phyloP scores from a whole-genome alignment of 176 grass and related monocot species.

The Miscanthus lutarioriparius region DNA sequence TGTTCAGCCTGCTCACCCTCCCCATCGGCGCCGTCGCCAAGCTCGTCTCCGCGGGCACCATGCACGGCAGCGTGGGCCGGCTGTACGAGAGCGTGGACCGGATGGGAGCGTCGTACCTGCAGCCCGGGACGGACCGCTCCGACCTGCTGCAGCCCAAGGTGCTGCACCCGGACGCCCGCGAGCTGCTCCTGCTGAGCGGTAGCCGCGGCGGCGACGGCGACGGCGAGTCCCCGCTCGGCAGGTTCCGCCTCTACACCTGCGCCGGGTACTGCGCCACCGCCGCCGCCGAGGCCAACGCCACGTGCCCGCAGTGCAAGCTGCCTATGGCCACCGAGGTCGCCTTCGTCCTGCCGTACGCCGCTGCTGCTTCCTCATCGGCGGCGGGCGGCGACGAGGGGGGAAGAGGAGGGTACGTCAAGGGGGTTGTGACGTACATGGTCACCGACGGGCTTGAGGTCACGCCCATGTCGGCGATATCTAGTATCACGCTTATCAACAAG shows the following conservation, averaged over 20 bases:
- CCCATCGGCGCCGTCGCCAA: too few species aligned
- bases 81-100: too few species aligned
- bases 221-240: neutral
- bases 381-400: neutral
- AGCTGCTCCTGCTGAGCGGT: neutral
- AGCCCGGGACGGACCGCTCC: too few species aligned
- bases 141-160: conserved; percentile 18
- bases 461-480: conserved; percentile 67
- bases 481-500: conserved; percentile 47
- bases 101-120: too few species aligned
- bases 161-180: conserved; percentile 1
- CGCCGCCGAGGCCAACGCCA: neutral
- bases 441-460: conserved; percentile 49
- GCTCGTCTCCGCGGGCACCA: too few species aligned
- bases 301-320: conserved; percentile 42
- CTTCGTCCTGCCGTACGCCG: conserved; percentile 24
- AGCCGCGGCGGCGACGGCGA: neutral
- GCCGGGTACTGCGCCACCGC: conserved; percentile 19
- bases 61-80: too few species aligned
- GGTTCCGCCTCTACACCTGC: conserved; percentile 43
- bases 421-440: conserved; percentile 48
- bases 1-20: too few species aligned
- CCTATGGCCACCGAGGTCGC: conserved; percentile 10
- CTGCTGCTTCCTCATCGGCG: neutral
- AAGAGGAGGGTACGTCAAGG: conserved; percentile 55